These are phyloP conservation scores for Fusarium oligoseptatum DNA, from an alignment of 2,329 filamentous ascomycete genomes.

Conservation along the genomic window DNA sequence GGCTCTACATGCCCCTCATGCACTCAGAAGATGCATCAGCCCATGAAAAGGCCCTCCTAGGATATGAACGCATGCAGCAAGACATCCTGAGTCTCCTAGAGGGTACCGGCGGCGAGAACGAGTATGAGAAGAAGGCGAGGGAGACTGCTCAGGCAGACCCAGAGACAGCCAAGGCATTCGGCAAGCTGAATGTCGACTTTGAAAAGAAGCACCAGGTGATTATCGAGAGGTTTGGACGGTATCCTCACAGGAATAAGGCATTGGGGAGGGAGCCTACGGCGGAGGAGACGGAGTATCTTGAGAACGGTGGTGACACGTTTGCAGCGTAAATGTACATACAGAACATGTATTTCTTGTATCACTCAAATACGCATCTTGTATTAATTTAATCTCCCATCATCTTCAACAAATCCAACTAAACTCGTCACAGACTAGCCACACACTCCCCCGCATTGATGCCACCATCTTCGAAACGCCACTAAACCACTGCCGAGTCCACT, in stretches of 20 bases:
- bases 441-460: conserved; percentile 5
- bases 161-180: conserved; percentile 44
- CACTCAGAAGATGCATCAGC: conserved; percentile 66
- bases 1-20: conserved; percentile 72
- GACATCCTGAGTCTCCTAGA: conserved; percentile 52
- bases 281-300: conserved; percentile 65
- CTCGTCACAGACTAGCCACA: background rate
- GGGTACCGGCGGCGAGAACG: conserved; percentile 39
- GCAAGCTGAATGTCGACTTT: conserved; percentile 47
- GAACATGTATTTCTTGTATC: background rate
- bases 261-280: conserved; percentile 62
- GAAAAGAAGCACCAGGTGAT: conserved; percentile 63
- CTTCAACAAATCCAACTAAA: background rate
- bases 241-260: conserved; percentile 68
- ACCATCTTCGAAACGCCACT: background rate
- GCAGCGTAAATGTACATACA: conserved; percentile 9
- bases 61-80: conserved; percentile 48
- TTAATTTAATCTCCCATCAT: background rate
- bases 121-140: conserved; percentile 46
- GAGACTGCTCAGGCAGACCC: conserved; percentile 44
- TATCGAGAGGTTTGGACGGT: conserved; percentile 67
- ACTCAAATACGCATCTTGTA: background rate
- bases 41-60: conserved; percentile 56
- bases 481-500: conserved; percentile 26
- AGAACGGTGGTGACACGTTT: conserved; percentile 59